phyloP scores from a whole-genome alignment of 345 rosid genomes.

The Brassica rapa region DNA sequence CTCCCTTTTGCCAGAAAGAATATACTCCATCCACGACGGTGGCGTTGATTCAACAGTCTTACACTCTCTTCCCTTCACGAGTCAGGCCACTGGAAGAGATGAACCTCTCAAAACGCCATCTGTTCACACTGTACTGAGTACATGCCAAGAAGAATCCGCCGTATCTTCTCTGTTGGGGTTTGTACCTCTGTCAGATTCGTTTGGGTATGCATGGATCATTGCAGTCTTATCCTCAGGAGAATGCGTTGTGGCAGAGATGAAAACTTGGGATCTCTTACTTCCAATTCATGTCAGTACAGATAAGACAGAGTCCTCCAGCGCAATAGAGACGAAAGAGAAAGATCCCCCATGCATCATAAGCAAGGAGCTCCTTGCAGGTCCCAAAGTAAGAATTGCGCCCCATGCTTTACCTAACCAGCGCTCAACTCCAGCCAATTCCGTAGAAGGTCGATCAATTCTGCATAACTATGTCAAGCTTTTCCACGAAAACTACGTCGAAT shows the following conservation, averaged over 20 bases:
- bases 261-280: conserved; percentile 75
- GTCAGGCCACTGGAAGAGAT: conserved; percentile 71
- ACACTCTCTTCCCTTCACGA: conserved; percentile 94
- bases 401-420: conserved; percentile 72
- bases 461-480: conserved; percentile 91
- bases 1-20: conserved; percentile 82
- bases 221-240: conserved; percentile 65
- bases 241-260: conserved; percentile 88
- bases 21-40: conserved; percentile 73
- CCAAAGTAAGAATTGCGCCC: conserved; percentile 71
- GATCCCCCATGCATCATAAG: conserved; percentile 65
- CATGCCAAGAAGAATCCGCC: conserved; percentile 70
- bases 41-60: conserved; percentile 85
- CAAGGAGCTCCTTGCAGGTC: conserved; percentile 91
- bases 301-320: conserved; percentile 37
- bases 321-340: conserved; percentile 48
- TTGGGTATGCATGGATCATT: conserved; percentile 90
- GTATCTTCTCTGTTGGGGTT: conserved; percentile 64
- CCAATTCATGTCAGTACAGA: conserved; percentile 61
- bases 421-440: conserved; percentile 78
- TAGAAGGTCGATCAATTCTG: conserved; percentile 81
- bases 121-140: conserved; percentile 81
- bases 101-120: conserved; percentile 72
- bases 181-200: conserved; percentile 73
- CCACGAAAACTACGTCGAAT: conserved; percentile 91